Evolutionary conservation across 257 asterid genomes (phyloP).

Genomic region (Solanum bulbocastanum): DNA sequence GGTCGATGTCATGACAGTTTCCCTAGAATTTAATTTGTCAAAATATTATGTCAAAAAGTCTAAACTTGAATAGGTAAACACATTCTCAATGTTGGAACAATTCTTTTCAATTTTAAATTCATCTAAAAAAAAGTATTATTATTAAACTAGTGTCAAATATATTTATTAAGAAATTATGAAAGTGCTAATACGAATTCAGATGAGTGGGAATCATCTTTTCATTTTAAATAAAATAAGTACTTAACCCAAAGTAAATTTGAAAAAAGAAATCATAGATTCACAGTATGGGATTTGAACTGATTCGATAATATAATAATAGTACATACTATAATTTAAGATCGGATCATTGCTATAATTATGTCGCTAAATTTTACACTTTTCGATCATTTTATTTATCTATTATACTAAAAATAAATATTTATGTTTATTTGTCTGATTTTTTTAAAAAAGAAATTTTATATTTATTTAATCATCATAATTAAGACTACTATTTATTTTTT

Average conservation of each 20-base stretch:
- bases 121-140: neutral
- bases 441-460: too few species aligned
- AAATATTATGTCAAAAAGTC: neutral
- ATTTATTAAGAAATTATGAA: neutral
- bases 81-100: neutral
- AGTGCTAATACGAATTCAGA: neutral
- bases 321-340: neutral
- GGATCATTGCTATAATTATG: neutral
- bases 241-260: neutral
- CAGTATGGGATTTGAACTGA: neutral
- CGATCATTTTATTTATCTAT: too few species aligned
- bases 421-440: too few species aligned
- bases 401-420: too few species aligned
- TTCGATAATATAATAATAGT: neutral
- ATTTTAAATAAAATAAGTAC: neutral
- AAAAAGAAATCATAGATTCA: neutral
- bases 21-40: neutral
- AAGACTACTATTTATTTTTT: too few species aligned
- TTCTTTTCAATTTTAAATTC: neutral
- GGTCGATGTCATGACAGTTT: neutral
- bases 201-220: neutral
- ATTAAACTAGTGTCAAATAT: neutral
- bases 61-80: neutral
- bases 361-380: neutral
- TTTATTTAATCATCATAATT: too few species aligned